Evolutionary conservation across 345 rosid species (phyloP).

Genomic region (Gynandropsis gynandra): DNA sequence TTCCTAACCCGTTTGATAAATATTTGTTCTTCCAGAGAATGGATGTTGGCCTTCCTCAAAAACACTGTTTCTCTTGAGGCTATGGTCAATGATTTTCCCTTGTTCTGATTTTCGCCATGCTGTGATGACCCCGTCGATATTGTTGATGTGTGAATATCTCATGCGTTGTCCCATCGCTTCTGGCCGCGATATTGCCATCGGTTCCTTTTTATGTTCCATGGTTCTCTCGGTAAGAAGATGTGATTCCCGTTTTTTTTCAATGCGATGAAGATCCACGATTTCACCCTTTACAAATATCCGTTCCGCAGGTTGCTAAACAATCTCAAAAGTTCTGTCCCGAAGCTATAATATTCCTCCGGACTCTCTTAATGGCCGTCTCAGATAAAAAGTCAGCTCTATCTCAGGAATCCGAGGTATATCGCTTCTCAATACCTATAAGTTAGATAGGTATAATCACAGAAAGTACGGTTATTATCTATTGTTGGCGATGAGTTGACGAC

Average conservation of each 20-base stretch:
- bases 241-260: constrained; percentile 4
- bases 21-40: constrained; percentile 40
- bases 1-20: constrained; percentile 12
- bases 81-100: constrained; percentile 93
- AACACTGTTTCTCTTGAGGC: constrained; percentile 73
- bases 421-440: not conserved
- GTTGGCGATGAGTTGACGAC: constrained; percentile 4
- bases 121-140: constrained; percentile 80
- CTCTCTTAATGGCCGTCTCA: constrained; percentile 52
- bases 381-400: constrained; percentile 36
- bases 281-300: constrained; percentile 2
- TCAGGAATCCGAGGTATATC: constrained; percentile 54
- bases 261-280: not conserved
- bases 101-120: constrained; percentile 92
- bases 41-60: constrained; percentile 89
- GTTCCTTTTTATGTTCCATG: constrained; percentile 83
- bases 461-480: constrained; percentile 11
- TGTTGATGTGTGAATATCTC: constrained; percentile 91
- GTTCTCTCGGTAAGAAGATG: constrained; percentile 55
- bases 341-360: constrained; percentile 59
- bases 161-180: constrained; percentile 76
- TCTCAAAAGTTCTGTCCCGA: constrained; percentile 84
- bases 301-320: constrained; percentile 52
- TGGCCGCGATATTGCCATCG: constrained; percentile 75
- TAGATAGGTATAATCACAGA: not conserved